Percentiles rank a stretch among this genome's conserved stretches.
Conservation (phyloP, 306 rosid genomes). For the Senna siamea region DNA sequence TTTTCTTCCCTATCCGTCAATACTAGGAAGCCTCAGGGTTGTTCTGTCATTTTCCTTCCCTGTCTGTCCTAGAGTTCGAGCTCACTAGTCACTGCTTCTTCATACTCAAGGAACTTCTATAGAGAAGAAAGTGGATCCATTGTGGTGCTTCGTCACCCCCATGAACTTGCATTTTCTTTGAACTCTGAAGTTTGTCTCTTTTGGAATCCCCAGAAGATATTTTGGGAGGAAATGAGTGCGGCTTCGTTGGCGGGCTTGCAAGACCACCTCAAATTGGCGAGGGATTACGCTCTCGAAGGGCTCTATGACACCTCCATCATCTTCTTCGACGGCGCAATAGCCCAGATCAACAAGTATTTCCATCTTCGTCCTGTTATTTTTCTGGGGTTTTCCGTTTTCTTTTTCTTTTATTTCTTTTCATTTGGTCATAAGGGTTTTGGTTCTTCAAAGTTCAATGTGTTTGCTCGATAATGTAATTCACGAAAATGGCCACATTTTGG, state of each 20-base stretch:
- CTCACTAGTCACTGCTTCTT: constrained; percentile 20
- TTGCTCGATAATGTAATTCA: neutral
- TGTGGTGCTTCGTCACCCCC: too few species aligned
- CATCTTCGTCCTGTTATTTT: neutral
- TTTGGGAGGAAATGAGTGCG: constrained; percentile 55
- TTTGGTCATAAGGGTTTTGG: neutral
- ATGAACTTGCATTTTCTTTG: too few species aligned
- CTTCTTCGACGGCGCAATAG: constrained; percentile 92
- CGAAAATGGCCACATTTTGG: neutral
- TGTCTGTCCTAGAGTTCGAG: neutral
- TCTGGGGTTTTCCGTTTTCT: too few species aligned
- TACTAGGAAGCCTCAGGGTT: constrained; percentile 16
- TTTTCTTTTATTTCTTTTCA: too few species aligned
- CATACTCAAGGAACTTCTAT: neutral
- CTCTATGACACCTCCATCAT: constrained; percentile 85
- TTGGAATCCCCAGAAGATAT: neutral
- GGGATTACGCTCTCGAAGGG: constrained; percentile 88
- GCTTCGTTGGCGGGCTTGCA: constrained; percentile 72
- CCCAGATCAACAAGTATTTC: constrained; percentile 91
- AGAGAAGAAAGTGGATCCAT: constrained; percentile 29
- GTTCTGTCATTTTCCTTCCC: constrained; percentile 29
- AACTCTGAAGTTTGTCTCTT: neutral
- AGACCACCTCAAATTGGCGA: constrained; percentile 85
- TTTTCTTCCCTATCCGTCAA: neutral
- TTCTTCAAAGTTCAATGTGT: neutral